Evolutionary conservation across 2,329 filamentous ascomycete species (phyloP).

Genomic region (Beauveria sp.): DNA sequence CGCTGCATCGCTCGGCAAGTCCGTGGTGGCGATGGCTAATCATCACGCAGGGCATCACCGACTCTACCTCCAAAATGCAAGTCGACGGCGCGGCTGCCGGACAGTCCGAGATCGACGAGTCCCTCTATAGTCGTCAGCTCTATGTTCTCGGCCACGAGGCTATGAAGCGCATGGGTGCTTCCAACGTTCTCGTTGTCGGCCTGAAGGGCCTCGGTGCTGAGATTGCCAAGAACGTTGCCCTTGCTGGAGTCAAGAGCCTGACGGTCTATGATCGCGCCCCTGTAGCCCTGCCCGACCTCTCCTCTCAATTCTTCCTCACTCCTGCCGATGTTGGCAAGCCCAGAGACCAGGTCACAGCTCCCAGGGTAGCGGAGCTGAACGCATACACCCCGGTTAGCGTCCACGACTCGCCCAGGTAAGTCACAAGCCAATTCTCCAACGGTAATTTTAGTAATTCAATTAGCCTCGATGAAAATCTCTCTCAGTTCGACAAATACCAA

Average conservation of each 20-base stretch:
- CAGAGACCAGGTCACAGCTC: slow-evolving; percentile 77
- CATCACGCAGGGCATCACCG: slow-evolving; percentile 38
- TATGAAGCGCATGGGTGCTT: slow-evolving; percentile 98
- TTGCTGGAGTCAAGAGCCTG: slow-evolving; percentile 95
- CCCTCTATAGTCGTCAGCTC: slow-evolving; percentile 66
- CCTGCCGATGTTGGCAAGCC: slow-evolving; percentile 85
- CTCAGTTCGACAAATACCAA: slow-evolving; percentile 83
- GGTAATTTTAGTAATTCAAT: slow-evolving; percentile 10
- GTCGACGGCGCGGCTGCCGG: slow-evolving; percentile 53
- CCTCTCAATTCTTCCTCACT: slow-evolving; percentile 93
- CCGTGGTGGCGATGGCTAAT: slow-evolving; percentile 11
- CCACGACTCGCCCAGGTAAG: slow-evolving; percentile 52
- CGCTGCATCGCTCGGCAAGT: background rate
- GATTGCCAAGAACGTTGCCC: slow-evolving; percentile 96
- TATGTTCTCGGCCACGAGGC: slow-evolving; percentile 68
- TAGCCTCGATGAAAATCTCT: slow-evolving; percentile 67
- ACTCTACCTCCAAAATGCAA: slow-evolving; percentile 58
- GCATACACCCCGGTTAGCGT: slow-evolving; percentile 88
- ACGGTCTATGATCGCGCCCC: slow-evolving; percentile 86
- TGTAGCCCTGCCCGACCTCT: slow-evolving; percentile 78
- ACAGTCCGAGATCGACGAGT: slow-evolving; percentile 59
- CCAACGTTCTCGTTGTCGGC: slow-evolving; percentile 86
- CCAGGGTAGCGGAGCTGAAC: slow-evolving; percentile 88
- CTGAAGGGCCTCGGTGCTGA: slow-evolving; percentile 93
- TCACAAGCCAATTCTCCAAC: background rate